phyloP scores from a whole-genome alignment of 164 flowering plant genomes.

The Magnolia officinalis region DNA sequence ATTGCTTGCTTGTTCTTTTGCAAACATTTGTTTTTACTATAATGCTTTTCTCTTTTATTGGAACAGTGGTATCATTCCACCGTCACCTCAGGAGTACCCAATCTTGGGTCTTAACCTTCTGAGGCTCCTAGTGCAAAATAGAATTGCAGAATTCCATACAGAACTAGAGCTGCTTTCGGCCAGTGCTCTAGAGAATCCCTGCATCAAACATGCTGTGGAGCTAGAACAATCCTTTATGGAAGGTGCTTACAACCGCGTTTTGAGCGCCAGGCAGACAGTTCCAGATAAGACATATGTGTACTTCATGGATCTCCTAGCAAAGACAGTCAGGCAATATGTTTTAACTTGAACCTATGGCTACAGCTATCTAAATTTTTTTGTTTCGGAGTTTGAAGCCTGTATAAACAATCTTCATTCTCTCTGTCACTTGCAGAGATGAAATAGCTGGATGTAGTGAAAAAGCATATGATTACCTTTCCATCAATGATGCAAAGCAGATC shows the following conservation, averaged over 20 bases:
- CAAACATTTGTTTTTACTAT: not conserved
- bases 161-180: slow-evolving; percentile 76
- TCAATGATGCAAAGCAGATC: slow-evolving; percentile 60
- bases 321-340: slow-evolving; percentile 60
- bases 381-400: not conserved
- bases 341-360: not conserved
- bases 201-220: slow-evolving; percentile 86
- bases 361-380: not conserved
- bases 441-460: slow-evolving; percentile 94
- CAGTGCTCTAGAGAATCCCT: slow-evolving; percentile 65
- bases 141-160: slow-evolving; percentile 89
- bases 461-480: slow-evolving; percentile 71
- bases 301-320: slow-evolving; percentile 77
- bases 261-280: slow-evolving; percentile 66
- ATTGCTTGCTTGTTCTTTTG: not conserved
- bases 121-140: slow-evolving; percentile 89
- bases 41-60: slow-evolving; percentile 20
- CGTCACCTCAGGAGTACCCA: slow-evolving; percentile 38
- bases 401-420: not conserved
- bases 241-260: slow-evolving; percentile 84
- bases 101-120: slow-evolving; percentile 82
- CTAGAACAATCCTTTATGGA: slow-evolving; percentile 93
- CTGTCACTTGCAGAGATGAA: slow-evolving; percentile 76
- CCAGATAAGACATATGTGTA: slow-evolving; percentile 70
- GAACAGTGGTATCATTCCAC: slow-evolving; percentile 51